Conservation (phyloP, 306 rosid species). For the Cucumis melo region DNA sequence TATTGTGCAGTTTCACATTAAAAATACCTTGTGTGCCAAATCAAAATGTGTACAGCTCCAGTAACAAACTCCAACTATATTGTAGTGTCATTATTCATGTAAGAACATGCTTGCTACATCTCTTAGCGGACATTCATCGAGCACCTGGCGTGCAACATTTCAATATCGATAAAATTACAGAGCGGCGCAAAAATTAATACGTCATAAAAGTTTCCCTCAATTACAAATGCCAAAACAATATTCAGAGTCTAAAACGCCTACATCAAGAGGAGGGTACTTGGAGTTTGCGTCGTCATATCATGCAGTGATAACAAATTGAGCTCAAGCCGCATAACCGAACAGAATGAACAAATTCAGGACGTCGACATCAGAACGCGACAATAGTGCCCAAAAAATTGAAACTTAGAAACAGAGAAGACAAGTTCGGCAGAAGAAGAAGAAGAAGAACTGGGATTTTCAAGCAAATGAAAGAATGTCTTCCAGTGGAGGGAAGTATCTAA, state of each 20-base stretch:
- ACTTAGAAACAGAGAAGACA: neutral
- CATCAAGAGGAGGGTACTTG: neutral
- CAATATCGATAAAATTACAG: neutral
- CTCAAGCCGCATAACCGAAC: neutral
- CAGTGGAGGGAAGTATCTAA: neutral
- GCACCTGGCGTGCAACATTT: slow-evolving; percentile 1
- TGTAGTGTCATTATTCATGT: neutral
- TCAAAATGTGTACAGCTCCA: neutral
- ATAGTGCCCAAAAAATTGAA: neutral
- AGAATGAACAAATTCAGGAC: neutral
- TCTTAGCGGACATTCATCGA: slow-evolving; percentile 3
- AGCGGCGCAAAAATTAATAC: neutral
- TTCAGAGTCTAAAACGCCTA: neutral
- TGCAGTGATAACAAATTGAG: neutral
- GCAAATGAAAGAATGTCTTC: neutral
- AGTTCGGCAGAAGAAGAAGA: neutral
- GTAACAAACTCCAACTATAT: too few relatives aligned
- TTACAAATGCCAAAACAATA: neutral
- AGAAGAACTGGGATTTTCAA: neutral
- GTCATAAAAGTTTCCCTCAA: too few relatives aligned
- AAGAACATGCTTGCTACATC: neutral
- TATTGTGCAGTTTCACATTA: neutral
- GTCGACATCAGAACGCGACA: neutral
- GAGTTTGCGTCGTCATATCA: neutral
- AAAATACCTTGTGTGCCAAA: neutral